phyloP scores from a whole-genome alignment of 78 protist genomes.

The Dictyostelium capitatum region DNA sequence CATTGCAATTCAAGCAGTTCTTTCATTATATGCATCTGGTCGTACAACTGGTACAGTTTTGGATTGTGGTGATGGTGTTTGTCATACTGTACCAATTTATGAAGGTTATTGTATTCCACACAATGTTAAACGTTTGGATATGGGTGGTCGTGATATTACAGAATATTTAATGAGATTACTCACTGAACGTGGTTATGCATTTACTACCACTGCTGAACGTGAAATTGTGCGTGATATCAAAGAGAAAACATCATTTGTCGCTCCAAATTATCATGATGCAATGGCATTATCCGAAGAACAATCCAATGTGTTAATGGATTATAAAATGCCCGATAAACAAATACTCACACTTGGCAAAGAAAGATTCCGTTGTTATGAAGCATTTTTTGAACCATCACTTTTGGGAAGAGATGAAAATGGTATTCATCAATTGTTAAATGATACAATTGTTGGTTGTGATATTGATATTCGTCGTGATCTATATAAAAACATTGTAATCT shows the following conservation, averaged over 20 bases:
- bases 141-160: slow-evolving; percentile 97
- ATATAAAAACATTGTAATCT: slow-evolving; percentile 93
- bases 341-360: slow-evolving; percentile 92
- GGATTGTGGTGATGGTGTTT: slow-evolving; percentile 98
- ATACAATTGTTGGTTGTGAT: slow-evolving; percentile 93
- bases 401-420: slow-evolving; percentile 94
- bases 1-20: slow-evolving; percentile 96
- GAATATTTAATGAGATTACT: slow-evolving; percentile 93
- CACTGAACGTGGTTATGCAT: slow-evolving; percentile 96
- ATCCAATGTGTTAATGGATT: slow-evolving; percentile 79
- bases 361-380: slow-evolving; percentile 95
- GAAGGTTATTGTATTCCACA: slow-evolving; percentile 97
- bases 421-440: slow-evolving; percentile 66
- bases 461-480: slow-evolving; percentile 94
- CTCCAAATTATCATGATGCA: background rate
- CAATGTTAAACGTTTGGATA: slow-evolving; percentile 92
- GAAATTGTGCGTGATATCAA: slow-evolving; percentile 97
- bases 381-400: slow-evolving; percentile 95
- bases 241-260: slow-evolving; percentile 92
- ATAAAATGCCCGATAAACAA: slow-evolving; percentile 95
- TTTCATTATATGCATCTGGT: slow-evolving; percentile 94
- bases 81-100: slow-evolving; percentile 97
- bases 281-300: background rate
- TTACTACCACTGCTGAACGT: slow-evolving; percentile 97
- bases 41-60: slow-evolving; percentile 97